Evolutionary conservation across 306 rosid genomes (phyloP).

Genomic region (Corylus heterophylla): DNA sequence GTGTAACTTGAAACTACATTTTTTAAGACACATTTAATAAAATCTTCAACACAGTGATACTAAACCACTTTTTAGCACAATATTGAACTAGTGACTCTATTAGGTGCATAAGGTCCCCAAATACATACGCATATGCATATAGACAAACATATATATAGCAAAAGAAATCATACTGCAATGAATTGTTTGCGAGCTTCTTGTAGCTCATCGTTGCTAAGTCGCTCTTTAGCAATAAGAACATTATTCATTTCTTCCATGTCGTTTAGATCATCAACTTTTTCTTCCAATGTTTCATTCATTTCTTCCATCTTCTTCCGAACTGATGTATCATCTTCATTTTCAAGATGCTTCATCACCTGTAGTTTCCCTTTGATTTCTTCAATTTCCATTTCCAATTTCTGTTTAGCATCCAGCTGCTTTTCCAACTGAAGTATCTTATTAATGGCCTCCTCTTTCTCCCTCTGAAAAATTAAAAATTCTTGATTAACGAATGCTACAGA

Average conservation of each 20-base stretch:
- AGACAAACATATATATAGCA: neutral
- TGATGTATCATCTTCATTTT: constrained; percentile 82
- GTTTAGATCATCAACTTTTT: constrained; percentile 55
- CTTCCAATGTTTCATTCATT: constrained; percentile 60
- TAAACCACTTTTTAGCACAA: neutral
- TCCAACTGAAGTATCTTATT: constrained; percentile 76
- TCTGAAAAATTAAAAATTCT: constrained; percentile 47
- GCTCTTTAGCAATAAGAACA: constrained; percentile 72
- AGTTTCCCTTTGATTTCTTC: constrained; percentile 86
- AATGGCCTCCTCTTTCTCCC: constrained; percentile 84
- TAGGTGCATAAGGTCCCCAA: neutral
- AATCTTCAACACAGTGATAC: neutral
- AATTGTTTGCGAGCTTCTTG: constrained; percentile 87
- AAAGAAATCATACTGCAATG: constrained; percentile 44
- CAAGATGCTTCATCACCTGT: constrained; percentile 95
- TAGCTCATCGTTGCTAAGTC: constrained; percentile 88
- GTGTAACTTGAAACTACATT: neutral
- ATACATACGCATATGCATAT: neutral
- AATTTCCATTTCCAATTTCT: constrained; percentile 92
- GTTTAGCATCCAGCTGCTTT: constrained; percentile 87
- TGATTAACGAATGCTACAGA: constrained; percentile 24
- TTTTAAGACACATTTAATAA: too few relatives aligned
- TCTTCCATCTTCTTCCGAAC: constrained; percentile 74
- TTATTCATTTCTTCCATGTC: constrained; percentile 52
- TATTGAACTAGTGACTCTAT: neutral